Evolutionary conservation across 2,329 filamentous ascomycete species (phyloP), one percentile per base, ranked within the genome.

Genomic region (Aspergillus niger): DNA sequence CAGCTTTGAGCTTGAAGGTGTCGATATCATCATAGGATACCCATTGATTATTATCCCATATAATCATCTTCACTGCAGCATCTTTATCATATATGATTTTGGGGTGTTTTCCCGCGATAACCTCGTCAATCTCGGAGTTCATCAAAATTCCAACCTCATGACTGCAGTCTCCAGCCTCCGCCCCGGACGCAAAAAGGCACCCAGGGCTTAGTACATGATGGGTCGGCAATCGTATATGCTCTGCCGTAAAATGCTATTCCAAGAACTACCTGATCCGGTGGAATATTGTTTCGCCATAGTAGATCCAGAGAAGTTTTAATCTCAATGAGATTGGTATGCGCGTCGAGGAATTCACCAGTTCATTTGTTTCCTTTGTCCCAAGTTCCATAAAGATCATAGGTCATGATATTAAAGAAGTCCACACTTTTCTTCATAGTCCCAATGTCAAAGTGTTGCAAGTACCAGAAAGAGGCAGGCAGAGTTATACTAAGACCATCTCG

Each of bases 271-370:
- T 72, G 64, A 0, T 53, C 11, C 1, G 71, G 65, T 5, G 68
- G 60, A 11, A 75, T 65, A 15, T 67, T 55, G 22, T 67, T 68
- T 3, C 69, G 58, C 73, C 67, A 76, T 5, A 73, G 59, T 3
- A 72, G 60, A 10, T 73, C 65, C 2, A 76, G 49, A 0, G 55
- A 67, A 0, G 63, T 3, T 8, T 70, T 57, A 20, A 76, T 73
- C 58, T 77, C 72, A 1, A 72, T 74, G 0, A 75, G 20, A 26
- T 75, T 74, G 38, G 71, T 76, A 54, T 76, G 72, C 3, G 69
- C 57, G 4, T 61, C 51, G 4, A 72, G 50, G n/a, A 65, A 66
- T 0, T 66, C 63, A 0, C 69, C 70, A 0, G 66, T 66, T 39
- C 47, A 55, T 43, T 59, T 47, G 24, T 57, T 59, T 10, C 26